phyloP scores from a whole-genome alignment of 2,329 filamentous ascomycete genomes.

The Colletotrichum sp. region DNA sequence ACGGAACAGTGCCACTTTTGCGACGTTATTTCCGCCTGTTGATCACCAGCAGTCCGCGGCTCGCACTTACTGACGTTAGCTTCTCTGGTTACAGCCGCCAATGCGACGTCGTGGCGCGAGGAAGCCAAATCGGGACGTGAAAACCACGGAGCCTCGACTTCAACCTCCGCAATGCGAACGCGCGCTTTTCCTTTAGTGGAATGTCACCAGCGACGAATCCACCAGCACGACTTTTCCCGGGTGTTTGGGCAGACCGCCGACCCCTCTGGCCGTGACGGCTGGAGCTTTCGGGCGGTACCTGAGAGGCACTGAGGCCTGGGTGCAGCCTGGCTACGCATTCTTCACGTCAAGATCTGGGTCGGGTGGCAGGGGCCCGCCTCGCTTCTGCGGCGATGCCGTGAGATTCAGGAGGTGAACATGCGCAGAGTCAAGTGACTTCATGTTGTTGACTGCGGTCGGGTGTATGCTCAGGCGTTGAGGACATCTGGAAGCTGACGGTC shows the following conservation, averaged over 20 bases:
- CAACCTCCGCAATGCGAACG: constrained; percentile 6
- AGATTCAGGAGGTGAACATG: not conserved
- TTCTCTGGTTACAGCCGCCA: not conserved
- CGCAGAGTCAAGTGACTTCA: constrained; percentile 15
- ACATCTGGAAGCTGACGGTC: not conserved
- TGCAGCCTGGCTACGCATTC: not conserved
- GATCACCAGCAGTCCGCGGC: not conserved
- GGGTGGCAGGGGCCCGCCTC: not conserved
- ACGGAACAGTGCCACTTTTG: not conserved
- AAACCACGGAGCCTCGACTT: constrained; percentile 20
- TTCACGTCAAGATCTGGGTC: not conserved
- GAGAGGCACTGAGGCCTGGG: not conserved
- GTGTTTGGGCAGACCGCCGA: not conserved
- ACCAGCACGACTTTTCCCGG: not conserved
- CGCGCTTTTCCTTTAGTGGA: not conserved
- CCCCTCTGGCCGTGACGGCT: not conserved
- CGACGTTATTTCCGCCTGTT: not conserved
- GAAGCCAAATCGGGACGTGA: constrained; percentile 15
- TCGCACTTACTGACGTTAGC: not conserved
- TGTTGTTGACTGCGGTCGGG: not conserved
- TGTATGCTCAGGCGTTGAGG: not conserved
- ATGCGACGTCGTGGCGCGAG: constrained; percentile 6
- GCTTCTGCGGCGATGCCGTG: constrained; percentile 5
- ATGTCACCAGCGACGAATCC: not conserved
- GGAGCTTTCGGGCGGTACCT: not conserved